Evolutionary conservation across 805 yeast genomes (phyloP), one percentile per base, ranked within the genome.

Genomic region (Saturnispora galanensis): DNA sequence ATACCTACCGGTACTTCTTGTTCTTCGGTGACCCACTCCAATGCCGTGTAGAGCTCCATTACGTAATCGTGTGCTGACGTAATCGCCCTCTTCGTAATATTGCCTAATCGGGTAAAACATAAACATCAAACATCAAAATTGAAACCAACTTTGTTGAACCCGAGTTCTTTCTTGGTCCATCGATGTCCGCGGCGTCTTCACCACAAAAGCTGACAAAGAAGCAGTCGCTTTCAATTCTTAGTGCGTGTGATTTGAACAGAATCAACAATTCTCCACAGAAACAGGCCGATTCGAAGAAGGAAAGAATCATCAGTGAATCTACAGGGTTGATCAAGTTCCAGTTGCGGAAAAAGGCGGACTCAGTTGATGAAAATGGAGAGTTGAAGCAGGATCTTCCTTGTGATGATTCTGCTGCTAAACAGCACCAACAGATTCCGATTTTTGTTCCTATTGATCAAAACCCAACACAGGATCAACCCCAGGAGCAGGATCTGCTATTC

Each of bases 261-360:
- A 39, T 58, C 18, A 55, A 52, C 39, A 52, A 50, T 38, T 28
- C 17, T 16, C 32, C 11, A 11, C n/a, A 32, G 33, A 31, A 12
- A 39, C 13, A 39, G 13, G 10, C 21, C 12, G 18, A 31, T 15
- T 21, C 31, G 11, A 31, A 40, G 10, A 65, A 56, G 34, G 68
- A 68, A 45, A 56, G 79, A 47, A 55, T 73, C 10, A 60, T 71
- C 11, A 72, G 78, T 50, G 74, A 70, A 48, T 62, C 71, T 6
- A 74, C 79, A 0, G 80, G 81, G 0, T 54, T 74, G 32, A 72
- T 65, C 13, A 73, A 71, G 49, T 70, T 73, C 51, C 59, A 71
- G 0, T 45, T 69, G 18, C 44, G 50, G 21, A 56, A 52, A 21
- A 38, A 49, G 3, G 30, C 48, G 1, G 50, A 36, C 1, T 26